Conservation (phyloP, 2,329 filamentous ascomycete species). For the Coniochaeta prunicola region DNA sequence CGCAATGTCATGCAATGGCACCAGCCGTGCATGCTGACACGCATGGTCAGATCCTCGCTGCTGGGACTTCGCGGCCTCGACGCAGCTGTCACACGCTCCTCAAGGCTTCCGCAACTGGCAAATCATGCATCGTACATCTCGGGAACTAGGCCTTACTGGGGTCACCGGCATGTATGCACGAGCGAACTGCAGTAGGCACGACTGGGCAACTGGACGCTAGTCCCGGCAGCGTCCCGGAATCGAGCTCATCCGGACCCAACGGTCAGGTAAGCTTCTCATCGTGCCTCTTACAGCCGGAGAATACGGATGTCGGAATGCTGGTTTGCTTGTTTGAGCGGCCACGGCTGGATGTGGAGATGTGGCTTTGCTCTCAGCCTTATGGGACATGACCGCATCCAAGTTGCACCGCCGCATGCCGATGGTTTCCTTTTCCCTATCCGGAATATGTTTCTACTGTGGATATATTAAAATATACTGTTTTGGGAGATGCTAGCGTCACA, state of each 20-base stretch:
- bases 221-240: neutral
- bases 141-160: neutral
- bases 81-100: neutral
- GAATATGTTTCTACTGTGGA: neutral
- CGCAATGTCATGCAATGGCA: neutral
- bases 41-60: neutral
- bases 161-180: neutral
- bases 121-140: neutral
- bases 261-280: neutral
- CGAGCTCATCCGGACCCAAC: neutral
- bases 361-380: neutral
- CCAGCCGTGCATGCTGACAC: neutral
- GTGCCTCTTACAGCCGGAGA: neutral
- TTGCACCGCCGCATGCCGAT: neutral
- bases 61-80: neutral
- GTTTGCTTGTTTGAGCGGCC: neutral
- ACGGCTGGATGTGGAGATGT: neutral
- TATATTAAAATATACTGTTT: neutral
- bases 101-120: neutral
- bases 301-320: neutral
- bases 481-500: neutral
- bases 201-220: neutral
- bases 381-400: neutral
- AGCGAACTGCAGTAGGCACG: neutral
- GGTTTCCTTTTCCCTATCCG: neutral